Percentiles rank a stretch among this genome's conserved stretches.
phyloP scores from a whole-genome alignment of 2,329 filamentous ascomycete genomes.

The Talaromyces funiculosus region DNA sequence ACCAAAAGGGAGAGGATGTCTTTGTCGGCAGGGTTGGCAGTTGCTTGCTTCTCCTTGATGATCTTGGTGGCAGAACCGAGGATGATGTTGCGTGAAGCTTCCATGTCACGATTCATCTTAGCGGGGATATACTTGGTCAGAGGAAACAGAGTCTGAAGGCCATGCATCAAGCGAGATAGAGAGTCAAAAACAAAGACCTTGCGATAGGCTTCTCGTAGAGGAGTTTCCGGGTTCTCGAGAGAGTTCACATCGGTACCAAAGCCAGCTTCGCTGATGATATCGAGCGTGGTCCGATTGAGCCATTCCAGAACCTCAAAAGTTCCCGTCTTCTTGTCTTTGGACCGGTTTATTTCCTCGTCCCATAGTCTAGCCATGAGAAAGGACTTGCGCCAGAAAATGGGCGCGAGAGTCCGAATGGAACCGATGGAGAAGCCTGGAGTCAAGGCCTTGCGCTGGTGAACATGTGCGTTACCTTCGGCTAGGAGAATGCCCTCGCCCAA shows the following conservation, averaged over 20 bases:
- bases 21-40: conserved; percentile 29
- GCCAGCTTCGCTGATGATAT: conserved; percentile 41
- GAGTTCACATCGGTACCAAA: conserved; percentile 40
- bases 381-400: conserved; percentile 40
- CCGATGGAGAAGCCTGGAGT: conserved; percentile 36
- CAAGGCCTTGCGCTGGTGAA: conserved; percentile 38
- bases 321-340: conserved; percentile 23
- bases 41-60: conserved; percentile 31
- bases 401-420: conserved; percentile 33
- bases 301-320: conserved; percentile 38
- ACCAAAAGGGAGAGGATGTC: conserved; percentile 40
- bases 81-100: conserved; percentile 31
- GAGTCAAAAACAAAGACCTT: conserved; percentile 41
- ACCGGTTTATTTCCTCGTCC: conserved; percentile 30
- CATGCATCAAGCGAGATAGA: conserved; percentile 33
- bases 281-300: conserved; percentile 42
- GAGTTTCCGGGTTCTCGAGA: conserved; percentile 32
- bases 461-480: conserved; percentile 40
- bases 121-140: conserved; percentile 35
- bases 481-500: conserved; percentile 43
- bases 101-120: conserved; percentile 37
- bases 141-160: conserved; percentile 40
- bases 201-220: conserved; percentile 38
- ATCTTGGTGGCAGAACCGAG: conserved; percentile 32
- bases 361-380: conserved; percentile 41